Conservation (phyloP, 2,329 filamentous ascomycete species). For the Parasarocladium wereldwijsianum region DNA sequence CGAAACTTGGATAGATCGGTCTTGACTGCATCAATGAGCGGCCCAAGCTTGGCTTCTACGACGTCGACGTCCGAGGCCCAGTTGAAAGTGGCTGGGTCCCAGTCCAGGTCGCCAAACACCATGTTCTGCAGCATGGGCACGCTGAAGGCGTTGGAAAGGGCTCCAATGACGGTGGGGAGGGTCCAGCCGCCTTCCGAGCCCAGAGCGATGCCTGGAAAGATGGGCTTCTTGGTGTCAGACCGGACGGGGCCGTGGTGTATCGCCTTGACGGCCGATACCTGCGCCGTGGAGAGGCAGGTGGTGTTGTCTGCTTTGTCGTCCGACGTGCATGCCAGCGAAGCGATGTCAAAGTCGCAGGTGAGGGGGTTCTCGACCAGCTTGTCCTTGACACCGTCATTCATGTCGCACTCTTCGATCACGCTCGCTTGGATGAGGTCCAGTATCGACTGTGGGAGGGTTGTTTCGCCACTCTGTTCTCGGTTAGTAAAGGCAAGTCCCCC, state of each 20-base stretch:
- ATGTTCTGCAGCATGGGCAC: slow-evolving; percentile 3
- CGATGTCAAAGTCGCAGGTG: slow-evolving; percentile 3
- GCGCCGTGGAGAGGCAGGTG: neutral
- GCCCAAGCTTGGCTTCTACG: neutral
- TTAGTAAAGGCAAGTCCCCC: too few relatives aligned
- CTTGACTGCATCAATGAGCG: slow-evolving; percentile 1
- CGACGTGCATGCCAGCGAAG: slow-evolving; percentile 1
- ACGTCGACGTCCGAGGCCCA: neutral
- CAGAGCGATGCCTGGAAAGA: neutral
- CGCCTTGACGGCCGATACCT: neutral
- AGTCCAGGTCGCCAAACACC: slow-evolving; percentile 1
- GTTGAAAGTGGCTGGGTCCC: slow-evolving; percentile 1
- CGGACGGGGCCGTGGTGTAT: neutral
- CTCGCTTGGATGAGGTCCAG: neutral
- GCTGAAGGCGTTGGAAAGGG: slow-evolving; percentile 1
- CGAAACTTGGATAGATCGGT: slow-evolving; percentile 1
- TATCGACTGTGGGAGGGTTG: neutral
- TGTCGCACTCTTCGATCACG: slow-evolving; percentile 3
- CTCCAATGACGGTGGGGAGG: slow-evolving; percentile 1
- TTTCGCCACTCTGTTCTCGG: neutral
- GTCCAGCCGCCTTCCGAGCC: slow-evolving; percentile 2
- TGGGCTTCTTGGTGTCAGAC: neutral
- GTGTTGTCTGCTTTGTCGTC: neutral
- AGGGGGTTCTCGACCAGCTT: slow-evolving; percentile 3
- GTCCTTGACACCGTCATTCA: slow-evolving; percentile 4